Conservation (phyloP, 768 basidiomycete genomes). For the Suillus occidentalis region DNA sequence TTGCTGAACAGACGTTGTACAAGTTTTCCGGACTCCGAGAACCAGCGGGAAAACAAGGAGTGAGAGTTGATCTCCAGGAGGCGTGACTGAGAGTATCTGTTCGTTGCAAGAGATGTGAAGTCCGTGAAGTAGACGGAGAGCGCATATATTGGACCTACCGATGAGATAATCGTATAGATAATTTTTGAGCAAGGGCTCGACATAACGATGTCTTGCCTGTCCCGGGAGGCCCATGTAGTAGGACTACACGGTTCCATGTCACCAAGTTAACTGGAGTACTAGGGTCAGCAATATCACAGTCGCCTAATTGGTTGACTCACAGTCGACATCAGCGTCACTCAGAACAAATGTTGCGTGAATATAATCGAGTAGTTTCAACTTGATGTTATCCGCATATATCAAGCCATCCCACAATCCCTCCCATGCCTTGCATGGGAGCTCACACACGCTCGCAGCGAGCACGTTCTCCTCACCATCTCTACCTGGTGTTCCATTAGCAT, state of each 20-base stretch:
- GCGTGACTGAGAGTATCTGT: conserved; percentile 82
- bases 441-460: conserved; percentile 86
- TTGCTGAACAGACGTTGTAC: conserved; percentile 90
- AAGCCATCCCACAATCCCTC: conserved; percentile 94
- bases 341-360: conserved; percentile 94
- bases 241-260: conserved; percentile 92
- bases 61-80: conserved; percentile 98
- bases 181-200: conserved; percentile 91
- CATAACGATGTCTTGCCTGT: conserved; percentile 97
- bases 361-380: conserved; percentile 86
- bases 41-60: conserved; percentile 98
- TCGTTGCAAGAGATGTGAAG: conserved; percentile 2
- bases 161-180: conserved; percentile 86
- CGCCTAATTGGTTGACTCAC: conserved; percentile 43
- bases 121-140: conserved; percentile 5
- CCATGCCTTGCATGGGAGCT: conserved; percentile 78
- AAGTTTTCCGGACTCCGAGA: conserved; percentile 97
- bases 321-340: conserved; percentile 84
- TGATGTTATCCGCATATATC: conserved; percentile 83
- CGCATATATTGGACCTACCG: conserved; percentile 45
- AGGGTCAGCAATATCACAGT: conserved; percentile 9
- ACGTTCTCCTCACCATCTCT: conserved; percentile 69
- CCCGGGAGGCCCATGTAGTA: conserved; percentile 95
- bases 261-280: conserved; percentile 74
- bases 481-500: conserved; percentile 52